Evolutionary conservation across 2,329 filamentous ascomycete species (phyloP), one percentile per base, ranked within the genome.

Genomic region (Boeremia exigua): DNA sequence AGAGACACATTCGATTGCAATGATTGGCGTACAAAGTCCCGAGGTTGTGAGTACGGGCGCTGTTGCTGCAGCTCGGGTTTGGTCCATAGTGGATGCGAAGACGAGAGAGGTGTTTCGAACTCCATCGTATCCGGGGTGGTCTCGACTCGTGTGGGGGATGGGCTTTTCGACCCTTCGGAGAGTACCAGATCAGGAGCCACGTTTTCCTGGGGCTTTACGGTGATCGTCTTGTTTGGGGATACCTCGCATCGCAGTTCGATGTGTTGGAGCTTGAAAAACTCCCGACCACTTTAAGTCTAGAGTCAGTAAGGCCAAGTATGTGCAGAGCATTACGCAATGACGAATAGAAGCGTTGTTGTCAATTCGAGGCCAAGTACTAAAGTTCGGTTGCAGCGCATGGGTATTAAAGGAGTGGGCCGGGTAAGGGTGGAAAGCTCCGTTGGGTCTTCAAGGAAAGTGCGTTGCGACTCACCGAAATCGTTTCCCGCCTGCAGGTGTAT

Each of bases 211-310:
- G 72, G 69, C 19, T 72, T 67, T 58, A 75, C 66, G 32, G 63
- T 54, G 36, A 63, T 60, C 32, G 52, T 62, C 15, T 63, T 61
- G 32, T 54, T 56, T 44, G 62, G 59, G n/a, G 63, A 59, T 40
- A 51, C 33, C 44, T 76, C 65, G 67, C 71, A 76, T 72, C 65
- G 69, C 67, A 78, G 59, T 52, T 74, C 63, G 59, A 78, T 74
- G 56, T 68, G 68, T 45, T 70, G 58, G n/a, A 78, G 61, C 54
- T 77, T 76, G 63, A 76, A 77, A 48, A 77, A 70, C 34, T 77
- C 70, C 46, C 75, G 70, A 50, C 61, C 65, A 42, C 76, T 78
- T 48, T 6, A 30, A 42, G 29, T 29, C 9, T 28, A 15, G 19
- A 12, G 29, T 57, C 27, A 57, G 48, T 44, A 37, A 17, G 9